Conservation (phyloP, 1,139 yeast genomes). For the Saccharomycopsis crataegensis region DNA sequence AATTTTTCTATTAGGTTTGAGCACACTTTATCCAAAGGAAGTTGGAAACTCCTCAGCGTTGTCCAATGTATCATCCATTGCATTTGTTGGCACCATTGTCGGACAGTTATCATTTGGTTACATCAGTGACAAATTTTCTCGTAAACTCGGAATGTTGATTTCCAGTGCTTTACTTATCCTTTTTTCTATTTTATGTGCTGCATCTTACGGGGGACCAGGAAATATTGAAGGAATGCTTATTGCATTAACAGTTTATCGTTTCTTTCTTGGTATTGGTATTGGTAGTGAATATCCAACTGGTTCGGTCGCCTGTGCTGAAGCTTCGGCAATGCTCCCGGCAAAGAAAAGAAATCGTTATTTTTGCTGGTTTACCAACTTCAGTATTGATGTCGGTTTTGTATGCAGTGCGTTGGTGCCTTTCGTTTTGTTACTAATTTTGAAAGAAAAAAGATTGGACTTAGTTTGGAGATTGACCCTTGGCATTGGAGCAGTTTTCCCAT, state of each 20-base stretch:
- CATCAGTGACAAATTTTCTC: slow-evolving; percentile 66
- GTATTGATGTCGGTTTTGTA: slow-evolving; percentile 87
- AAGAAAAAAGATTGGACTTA: slow-evolving; percentile 58
- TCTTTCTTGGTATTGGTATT: slow-evolving; percentile 77
- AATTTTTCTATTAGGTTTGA: slow-evolving; percentile 28
- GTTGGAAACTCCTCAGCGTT: slow-evolving; percentile 61
- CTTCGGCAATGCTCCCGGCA: slow-evolving; percentile 66
- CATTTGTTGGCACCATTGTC: slow-evolving; percentile 85
- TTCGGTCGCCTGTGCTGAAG: slow-evolving; percentile 91
- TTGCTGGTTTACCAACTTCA: slow-evolving; percentile 78
- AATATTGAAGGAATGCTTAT: slow-evolving; percentile 64
- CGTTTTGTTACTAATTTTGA: slow-evolving; percentile 77
- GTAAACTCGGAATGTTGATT: slow-evolving; percentile 73
- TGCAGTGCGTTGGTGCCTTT: slow-evolving; percentile 78
- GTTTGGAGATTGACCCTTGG: slow-evolving; percentile 92
- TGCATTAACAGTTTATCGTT: slow-evolving; percentile 77
- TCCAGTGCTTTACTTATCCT: slow-evolving; percentile 68
- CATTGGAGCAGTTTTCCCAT: slow-evolving; percentile 83
- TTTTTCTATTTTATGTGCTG: slow-evolving; percentile 73
- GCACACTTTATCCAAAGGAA: slow-evolving; percentile 55
- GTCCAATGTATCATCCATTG: slow-evolving; percentile 74
- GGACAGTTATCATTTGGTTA: slow-evolving; percentile 80
- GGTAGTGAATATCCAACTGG: slow-evolving; percentile 94
- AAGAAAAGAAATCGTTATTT: slow-evolving; percentile 87
- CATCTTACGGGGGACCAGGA: slow-evolving; percentile 76